A percentile compares a stretch with the other conserved stretches of the same genome.
Conservation (phyloP, 2,329 filamentous ascomycete genomes). For the Exophiala spinifera region DNA sequence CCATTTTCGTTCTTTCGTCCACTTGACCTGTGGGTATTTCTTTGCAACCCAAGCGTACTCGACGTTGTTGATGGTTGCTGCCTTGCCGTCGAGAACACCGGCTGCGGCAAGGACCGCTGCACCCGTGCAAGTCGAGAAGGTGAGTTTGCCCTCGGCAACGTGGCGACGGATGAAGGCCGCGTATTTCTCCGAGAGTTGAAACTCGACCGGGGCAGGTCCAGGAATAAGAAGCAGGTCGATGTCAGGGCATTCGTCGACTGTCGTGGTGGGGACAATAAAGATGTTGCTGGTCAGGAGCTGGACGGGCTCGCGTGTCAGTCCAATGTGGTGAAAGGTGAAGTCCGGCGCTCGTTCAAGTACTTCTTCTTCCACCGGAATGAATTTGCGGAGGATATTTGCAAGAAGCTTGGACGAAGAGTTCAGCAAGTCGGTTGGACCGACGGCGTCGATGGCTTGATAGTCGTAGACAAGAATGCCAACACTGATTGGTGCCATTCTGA, state of each 20-base stretch:
- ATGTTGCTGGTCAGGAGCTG: not conserved
- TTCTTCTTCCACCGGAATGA: not conserved
- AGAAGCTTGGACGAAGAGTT: not conserved
- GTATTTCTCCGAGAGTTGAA: not conserved
- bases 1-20: conserved; percentile 46
- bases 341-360: not conserved
- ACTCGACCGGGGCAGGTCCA: not conserved
- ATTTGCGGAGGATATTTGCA: conserved; percentile 1
- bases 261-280: conserved; percentile 2
- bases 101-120: conserved; percentile 30
- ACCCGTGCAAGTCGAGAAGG: conserved; percentile 16
- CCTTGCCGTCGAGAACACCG: conserved; percentile 43
- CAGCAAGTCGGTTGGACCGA: conserved; percentile 1
- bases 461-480: conserved; percentile 13
- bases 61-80: conserved; percentile 44
- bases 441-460: conserved; percentile 9
- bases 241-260: conserved; percentile 6
- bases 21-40: conserved; percentile 41
- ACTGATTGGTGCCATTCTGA: conserved; percentile 12
- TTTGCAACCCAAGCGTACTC: conserved; percentile 32
- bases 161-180: conserved; percentile 5
- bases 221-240: conserved; percentile 9
- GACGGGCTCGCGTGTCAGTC: conserved; percentile 2
- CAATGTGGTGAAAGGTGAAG: conserved; percentile 12
- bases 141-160: not conserved